These are phyloP conservation scores for Cordyceps militaris DNA, from an alignment of 2,329 filamentous ascomycete species.

Conservation along the genomic window DNA sequence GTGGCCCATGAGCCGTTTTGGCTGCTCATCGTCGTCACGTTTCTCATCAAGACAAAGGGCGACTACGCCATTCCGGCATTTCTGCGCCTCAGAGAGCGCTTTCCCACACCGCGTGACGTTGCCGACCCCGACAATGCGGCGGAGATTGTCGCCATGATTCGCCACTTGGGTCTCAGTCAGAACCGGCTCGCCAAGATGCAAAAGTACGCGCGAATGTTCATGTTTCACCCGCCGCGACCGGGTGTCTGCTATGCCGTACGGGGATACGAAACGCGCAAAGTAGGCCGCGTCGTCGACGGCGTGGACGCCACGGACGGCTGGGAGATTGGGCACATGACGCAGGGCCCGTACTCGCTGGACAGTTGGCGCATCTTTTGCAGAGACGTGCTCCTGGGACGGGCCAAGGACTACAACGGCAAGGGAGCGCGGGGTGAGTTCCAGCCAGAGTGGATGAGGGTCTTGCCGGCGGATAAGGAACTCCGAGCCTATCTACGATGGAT, in stretches of 20 bases:
- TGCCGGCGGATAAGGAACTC: slow-evolving; percentile 82
- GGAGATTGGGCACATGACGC: slow-evolving; percentile 81
- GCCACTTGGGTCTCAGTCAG: slow-evolving; percentile 62
- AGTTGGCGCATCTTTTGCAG: slow-evolving; percentile 93
- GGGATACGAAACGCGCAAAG: slow-evolving; percentile 37
- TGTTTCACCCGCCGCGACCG: slow-evolving; percentile 52
- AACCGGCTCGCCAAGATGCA: slow-evolving; percentile 63
- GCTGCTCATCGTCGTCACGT: slow-evolving; percentile 73
- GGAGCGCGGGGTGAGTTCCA: slow-evolving; percentile 51
- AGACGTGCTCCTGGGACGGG: slow-evolving; percentile 62
- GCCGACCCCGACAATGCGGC: slow-evolving; percentile 40
- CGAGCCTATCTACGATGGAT: slow-evolving; percentile 81
- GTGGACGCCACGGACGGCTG: slow-evolving; percentile 43
- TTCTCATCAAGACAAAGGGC: slow-evolving; percentile 76
- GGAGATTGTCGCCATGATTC: slow-evolving; percentile 56
- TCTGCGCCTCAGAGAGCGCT: slow-evolving; percentile 57
- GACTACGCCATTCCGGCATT: slow-evolving; percentile 69
- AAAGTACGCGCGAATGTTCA: slow-evolving; percentile 62
- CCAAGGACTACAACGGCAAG: slow-evolving; percentile 58
- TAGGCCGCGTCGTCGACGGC: slow-evolving; percentile 15
- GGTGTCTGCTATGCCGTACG: slow-evolving; percentile 48
- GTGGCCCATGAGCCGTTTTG: slow-evolving; percentile 69
- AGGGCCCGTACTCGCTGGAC: slow-evolving; percentile 76
- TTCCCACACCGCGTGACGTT: slow-evolving; percentile 59
- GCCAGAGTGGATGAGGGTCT: slow-evolving; percentile 85